Evolutionary conservation across 257 asterid species (phyloP).

Genomic region (Jacaranda copaia): DNA sequence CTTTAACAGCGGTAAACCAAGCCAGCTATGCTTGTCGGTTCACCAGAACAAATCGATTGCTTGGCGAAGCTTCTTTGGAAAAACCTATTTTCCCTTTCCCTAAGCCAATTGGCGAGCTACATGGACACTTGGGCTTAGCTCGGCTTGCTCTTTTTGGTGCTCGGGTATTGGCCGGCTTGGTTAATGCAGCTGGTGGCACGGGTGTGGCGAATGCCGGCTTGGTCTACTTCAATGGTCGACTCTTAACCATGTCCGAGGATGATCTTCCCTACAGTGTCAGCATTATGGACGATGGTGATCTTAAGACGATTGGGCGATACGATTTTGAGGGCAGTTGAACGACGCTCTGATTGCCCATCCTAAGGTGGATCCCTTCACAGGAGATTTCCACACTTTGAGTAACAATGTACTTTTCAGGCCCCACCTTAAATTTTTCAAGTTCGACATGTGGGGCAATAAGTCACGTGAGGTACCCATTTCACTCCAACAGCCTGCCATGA

Average conservation of each 20-base stretch:
- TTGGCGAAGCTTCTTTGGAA: conserved; percentile 53
- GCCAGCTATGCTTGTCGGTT: conserved; percentile 68
- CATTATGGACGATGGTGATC: conserved; percentile 51
- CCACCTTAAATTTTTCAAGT: conserved; percentile 54
- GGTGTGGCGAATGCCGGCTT: conserved; percentile 66
- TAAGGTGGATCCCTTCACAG: conserved; percentile 61
- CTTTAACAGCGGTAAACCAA: conserved; percentile 32
- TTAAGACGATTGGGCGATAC: conserved; percentile 53
- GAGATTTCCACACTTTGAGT: conserved; percentile 59
- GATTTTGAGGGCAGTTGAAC: conserved; percentile 52
- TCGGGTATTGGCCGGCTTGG: conserved; percentile 46
- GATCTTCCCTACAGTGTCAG: conserved; percentile 60
- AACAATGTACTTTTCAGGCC: conserved; percentile 53
- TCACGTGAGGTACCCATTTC: conserved; percentile 55
- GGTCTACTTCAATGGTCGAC: conserved; percentile 54
- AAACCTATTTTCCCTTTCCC: conserved; percentile 65
- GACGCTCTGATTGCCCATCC: conserved; percentile 68
- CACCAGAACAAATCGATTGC: conserved; percentile 55
- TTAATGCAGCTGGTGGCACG: conserved; percentile 36
- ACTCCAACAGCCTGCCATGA: conserved; percentile 55
- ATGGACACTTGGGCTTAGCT: conserved; percentile 69
- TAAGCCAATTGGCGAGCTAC: conserved; percentile 68
- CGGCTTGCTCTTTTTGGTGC: conserved; percentile 53
- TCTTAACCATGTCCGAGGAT: conserved; percentile 67
- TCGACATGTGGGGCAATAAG: conserved; percentile 46